Percentiles rank a stretch among this genome's conserved stretches.
Conservation (phyloP, 2,329 filamentous ascomycete genomes). For the Zymoseptoria pseudotritici region DNA sequence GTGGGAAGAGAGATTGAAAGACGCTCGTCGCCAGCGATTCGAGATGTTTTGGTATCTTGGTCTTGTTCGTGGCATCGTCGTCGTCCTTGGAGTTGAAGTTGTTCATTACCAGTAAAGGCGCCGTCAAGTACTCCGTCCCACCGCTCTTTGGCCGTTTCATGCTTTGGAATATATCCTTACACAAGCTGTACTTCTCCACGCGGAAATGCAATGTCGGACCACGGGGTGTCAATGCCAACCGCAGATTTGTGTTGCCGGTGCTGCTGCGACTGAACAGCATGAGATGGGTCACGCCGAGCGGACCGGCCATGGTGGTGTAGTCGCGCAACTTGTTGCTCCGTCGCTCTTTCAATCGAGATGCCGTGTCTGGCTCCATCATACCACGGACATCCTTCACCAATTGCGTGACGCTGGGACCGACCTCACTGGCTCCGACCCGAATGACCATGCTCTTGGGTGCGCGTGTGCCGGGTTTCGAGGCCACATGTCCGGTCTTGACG, state of each 20-base stretch:
- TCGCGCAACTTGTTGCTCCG: conserved; percentile 82
- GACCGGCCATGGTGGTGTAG: conserved; percentile 92
- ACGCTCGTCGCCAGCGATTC: conserved; percentile 87
- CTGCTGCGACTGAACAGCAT: conserved; percentile 87
- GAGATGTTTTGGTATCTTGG: conserved; percentile 75
- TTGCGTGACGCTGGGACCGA: conserved; percentile 85
- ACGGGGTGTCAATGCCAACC: conserved; percentile 77
- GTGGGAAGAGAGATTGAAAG: conserved; percentile 93
- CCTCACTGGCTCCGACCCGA: conserved; percentile 86
- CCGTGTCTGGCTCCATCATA: conserved; percentile 95
- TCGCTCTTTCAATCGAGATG: conserved; percentile 79
- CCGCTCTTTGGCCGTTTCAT: conserved; percentile 75
- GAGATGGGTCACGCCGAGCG: conserved; percentile 85
- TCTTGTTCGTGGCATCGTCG: conserved; percentile 37
- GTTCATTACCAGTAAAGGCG: conserved; percentile 96
- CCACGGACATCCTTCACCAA: conserved; percentile 81
- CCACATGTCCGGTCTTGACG: conserved; percentile 38
- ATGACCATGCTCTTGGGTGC: conserved; percentile 97
- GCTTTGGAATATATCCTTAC: conserved; percentile 79
- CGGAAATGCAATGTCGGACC: conserved; percentile 92
- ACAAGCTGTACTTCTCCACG: conserved; percentile 88
- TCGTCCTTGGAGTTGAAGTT: conserved; percentile 65
- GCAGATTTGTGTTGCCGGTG: conserved; percentile 84
- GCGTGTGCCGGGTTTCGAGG: conserved; percentile 49
- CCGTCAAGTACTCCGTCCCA: conserved; percentile 72